A percentile compares a stretch with the other conserved stretches of the same genome.
Conservation (phyloP, 495 filamentous ascomycete genomes). For the Penicillium nucicola region DNA sequence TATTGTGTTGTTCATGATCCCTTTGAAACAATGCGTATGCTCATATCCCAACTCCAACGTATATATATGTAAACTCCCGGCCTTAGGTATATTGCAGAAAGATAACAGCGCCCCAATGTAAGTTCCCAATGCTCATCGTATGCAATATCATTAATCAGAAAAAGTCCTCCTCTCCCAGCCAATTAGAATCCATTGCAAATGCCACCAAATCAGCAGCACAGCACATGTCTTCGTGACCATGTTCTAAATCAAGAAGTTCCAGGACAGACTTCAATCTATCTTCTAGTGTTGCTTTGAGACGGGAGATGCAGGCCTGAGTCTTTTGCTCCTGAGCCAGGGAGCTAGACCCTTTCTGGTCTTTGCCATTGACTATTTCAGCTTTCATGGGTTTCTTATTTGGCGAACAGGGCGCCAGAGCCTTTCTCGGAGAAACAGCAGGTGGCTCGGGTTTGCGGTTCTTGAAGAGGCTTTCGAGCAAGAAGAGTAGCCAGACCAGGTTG, state of each 20-base stretch:
- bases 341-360: neutral
- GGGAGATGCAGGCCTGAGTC: conserved; percentile 11
- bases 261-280: conserved; percentile 31
- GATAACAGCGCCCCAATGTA: neutral
- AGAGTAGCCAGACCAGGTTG: conserved; percentile 51
- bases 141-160: conserved; percentile 17
- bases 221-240: conserved; percentile 46
- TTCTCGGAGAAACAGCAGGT: conserved; percentile 14
- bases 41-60: too few relatives aligned
- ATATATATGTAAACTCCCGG: too few relatives aligned
- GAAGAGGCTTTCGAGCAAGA: conserved; percentile 45
- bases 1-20: too few relatives aligned
- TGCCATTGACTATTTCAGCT: conserved; percentile 4
- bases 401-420: conserved; percentile 36
- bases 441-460: conserved; percentile 34
- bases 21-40: too few relatives aligned
- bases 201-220: conserved; percentile 48
- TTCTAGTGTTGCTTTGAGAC: conserved; percentile 32
- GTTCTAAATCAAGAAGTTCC: conserved; percentile 37
- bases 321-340: conserved; percentile 8
- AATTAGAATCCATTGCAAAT: conserved; percentile 45
- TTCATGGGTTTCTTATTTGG: conserved; percentile 26
- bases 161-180: conserved; percentile 42
- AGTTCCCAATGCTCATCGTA: neutral
- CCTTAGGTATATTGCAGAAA: too few relatives aligned